A percentile compares a stretch with the other conserved stretches of the same genome.
phyloP scores from a whole-genome alignment of 305 asterid genomes.

The Rubia balearica region DNA sequence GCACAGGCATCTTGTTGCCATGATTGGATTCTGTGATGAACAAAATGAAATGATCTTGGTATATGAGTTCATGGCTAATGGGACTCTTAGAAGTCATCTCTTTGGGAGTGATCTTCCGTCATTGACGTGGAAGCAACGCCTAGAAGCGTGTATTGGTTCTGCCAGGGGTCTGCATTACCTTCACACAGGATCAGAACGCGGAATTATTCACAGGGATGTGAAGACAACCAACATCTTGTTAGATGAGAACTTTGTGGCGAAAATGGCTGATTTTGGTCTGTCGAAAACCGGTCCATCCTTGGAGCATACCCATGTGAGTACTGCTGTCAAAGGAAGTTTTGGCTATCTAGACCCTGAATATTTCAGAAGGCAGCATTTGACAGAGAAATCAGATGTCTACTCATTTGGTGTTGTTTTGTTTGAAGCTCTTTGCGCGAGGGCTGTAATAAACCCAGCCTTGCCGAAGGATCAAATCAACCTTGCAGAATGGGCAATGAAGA shows the following conservation, averaged over 20 bases:
- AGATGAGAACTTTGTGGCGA: constrained; percentile 68
- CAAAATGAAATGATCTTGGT: constrained; percentile 85
- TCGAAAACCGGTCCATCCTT: constrained; percentile 79
- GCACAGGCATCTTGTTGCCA: constrained; percentile 79
- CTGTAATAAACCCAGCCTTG: constrained; percentile 73
- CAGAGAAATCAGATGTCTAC: constrained; percentile 79
- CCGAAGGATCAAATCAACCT: constrained; percentile 84
- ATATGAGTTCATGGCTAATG: constrained; percentile 85
- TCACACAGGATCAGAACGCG: constrained; percentile 85
- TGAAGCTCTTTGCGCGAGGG: constrained; percentile 67
- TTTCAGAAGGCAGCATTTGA: constrained; percentile 64
- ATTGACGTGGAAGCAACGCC: constrained; percentile 71
- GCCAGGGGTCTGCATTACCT: constrained; percentile 86
- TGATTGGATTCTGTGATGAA: constrained; percentile 88
- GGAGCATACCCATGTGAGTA: constrained; percentile 92
- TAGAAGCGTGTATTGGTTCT: constrained; percentile 74
- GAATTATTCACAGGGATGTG: constrained; percentile 81
- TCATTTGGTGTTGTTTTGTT: constrained; percentile 84
- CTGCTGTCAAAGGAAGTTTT: constrained; percentile 85
- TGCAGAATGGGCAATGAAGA: constrained; percentile 86
- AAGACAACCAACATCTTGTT: constrained; percentile 81
- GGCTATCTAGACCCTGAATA: constrained; percentile 83
- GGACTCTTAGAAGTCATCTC: constrained; percentile 74
- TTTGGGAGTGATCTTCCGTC: constrained; percentile 65
- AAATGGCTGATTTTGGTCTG: constrained; percentile 90